Base-by-base conservation (phyloP, 2,329 filamentous ascomycete genomes). In the Cercospora beticola region DNA sequence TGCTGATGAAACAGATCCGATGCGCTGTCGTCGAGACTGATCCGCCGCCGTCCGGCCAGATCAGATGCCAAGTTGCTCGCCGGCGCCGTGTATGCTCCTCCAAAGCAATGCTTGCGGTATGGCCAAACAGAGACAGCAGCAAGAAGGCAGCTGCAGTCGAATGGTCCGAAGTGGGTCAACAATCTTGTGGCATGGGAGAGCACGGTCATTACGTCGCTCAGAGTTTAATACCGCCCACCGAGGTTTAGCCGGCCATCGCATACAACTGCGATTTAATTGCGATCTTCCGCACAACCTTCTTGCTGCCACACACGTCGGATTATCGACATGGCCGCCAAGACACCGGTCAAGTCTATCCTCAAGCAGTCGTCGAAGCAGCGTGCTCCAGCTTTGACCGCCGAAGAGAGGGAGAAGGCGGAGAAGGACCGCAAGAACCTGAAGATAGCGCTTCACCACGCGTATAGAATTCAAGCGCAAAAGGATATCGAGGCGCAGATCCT, bases 391-490 rank as follows among this genome's bases (percentile, higher is more conserved):
- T 52, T 46, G 56, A 63, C 72, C 9, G 71, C 74, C 43, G 69
- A 74, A 60, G 67, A 74, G 65, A 73, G 78, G 74, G 70, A 77
- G 74, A 66, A 78, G 64, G 68, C 70, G 6, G 74, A 77, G 43
- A 71, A 76, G 74, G 75, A 81, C 76, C 76, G 78, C 68, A 79
- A 79, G 73, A 81, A 84, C 74, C 80, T 82, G n/a, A 86, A 90
- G 68, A 86, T 92, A 66, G 94, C 93, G 61, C 82, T 95, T 68
- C 88, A 93, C 76, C 93, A 97, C 83, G 94, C 94, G 52, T 86
- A 86, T 73, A 87, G 92, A 65, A 89, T 97, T 62, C 91, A 97
- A 80, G 86, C 92, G 74, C 92, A 91, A 76, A 96, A 94, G 79
- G 88, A 91, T 60, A 85, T 92, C 72, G 90, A 97, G 81, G 82